Percentiles rank a stretch among this genome's conserved stretches.
Conservation (phyloP, 2,329 filamentous ascomycete genomes). For the Sphaerulina populicola region DNA sequence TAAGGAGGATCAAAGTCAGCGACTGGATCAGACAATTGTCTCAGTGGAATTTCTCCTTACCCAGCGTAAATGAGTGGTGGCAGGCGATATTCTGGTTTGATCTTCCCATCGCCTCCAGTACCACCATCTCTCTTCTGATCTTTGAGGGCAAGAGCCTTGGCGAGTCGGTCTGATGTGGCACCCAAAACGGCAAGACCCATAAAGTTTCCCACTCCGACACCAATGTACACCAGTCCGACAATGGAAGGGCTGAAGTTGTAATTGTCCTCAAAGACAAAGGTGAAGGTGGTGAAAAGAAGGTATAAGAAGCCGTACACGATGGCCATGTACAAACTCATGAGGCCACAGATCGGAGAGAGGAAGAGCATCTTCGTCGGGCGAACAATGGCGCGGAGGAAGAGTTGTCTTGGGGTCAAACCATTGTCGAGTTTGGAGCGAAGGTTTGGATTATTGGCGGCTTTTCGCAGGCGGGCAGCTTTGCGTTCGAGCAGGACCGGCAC, state of each 20-base stretch:
- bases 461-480: slow-evolving; percentile 41
- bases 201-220: slow-evolving; percentile 19
- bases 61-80: slow-evolving; percentile 15
- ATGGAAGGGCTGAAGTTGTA: slow-evolving; percentile 21
- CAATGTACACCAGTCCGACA: slow-evolving; percentile 23
- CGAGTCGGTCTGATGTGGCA: slow-evolving; percentile 14
- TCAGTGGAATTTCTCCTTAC: no score
- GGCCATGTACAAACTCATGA: slow-evolving; percentile 24
- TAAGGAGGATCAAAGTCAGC: no score
- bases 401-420: slow-evolving; percentile 32
- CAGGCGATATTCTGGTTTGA: slow-evolving; percentile 21
- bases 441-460: slow-evolving; percentile 41
- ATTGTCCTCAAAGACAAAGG: slow-evolving; percentile 16
- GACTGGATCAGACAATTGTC: no score
- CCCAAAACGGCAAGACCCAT: slow-evolving; percentile 15
- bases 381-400: slow-evolving; percentile 41
- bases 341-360: slow-evolving; percentile 22
- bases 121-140: no score
- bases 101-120: slow-evolving; percentile 1
- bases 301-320: slow-evolving; percentile 27
- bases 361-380: slow-evolving; percentile 43
- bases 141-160: slow-evolving; percentile 8
- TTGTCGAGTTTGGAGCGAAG: slow-evolving; percentile 37
- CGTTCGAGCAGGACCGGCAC: slow-evolving; percentile 40
- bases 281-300: slow-evolving; percentile 25